Evolutionary conservation across 164 flowering plant genomes (phyloP).

Genomic region (Tetrastigma voinierianum): DNA sequence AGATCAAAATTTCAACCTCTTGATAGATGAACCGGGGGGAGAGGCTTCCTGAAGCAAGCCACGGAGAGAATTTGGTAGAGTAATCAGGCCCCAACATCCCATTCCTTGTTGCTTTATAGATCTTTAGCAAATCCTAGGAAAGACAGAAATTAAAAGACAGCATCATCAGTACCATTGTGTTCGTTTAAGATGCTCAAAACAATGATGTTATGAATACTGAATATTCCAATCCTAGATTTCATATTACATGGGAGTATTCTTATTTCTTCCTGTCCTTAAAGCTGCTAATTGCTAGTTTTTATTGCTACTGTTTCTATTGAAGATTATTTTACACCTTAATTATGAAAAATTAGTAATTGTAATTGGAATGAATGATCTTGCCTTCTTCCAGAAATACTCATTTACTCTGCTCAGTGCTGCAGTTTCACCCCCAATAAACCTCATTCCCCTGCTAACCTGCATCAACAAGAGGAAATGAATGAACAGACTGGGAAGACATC

Average conservation of each 20-base stretch:
- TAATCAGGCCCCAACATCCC: conserved; percentile 94
- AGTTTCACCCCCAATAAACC: conserved; percentile 82
- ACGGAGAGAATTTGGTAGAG: conserved; percentile 95
- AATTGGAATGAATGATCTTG: conserved; percentile 11
- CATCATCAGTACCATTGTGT: too few species aligned
- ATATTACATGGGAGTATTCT: too few species aligned
- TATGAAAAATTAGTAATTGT: background rate
- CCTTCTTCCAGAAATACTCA: conserved; percentile 96
- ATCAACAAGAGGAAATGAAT: conserved; percentile 6
- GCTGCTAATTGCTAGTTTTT: too few species aligned
- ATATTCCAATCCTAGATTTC: too few species aligned
- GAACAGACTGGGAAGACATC: background rate
- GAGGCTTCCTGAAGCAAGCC: conserved; percentile 90
- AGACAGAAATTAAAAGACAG: too few species aligned
- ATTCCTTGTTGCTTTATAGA: conserved; percentile 82
- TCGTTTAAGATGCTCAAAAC: too few species aligned
- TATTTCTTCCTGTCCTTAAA: too few species aligned
- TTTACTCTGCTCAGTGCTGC: conserved; percentile 75
- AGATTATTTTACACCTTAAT: too few species aligned
- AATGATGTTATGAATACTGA: too few species aligned
- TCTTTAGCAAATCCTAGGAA: conserved; percentile 59
- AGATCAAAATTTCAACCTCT: conserved; percentile 51
- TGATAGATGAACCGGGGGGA: conserved; percentile 79
- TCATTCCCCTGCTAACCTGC: conserved; percentile 71
- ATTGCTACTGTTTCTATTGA: too few species aligned